Evolutionary conservation across 805 yeast genomes (phyloP).

Genomic region (Starmerella cellae): DNA sequence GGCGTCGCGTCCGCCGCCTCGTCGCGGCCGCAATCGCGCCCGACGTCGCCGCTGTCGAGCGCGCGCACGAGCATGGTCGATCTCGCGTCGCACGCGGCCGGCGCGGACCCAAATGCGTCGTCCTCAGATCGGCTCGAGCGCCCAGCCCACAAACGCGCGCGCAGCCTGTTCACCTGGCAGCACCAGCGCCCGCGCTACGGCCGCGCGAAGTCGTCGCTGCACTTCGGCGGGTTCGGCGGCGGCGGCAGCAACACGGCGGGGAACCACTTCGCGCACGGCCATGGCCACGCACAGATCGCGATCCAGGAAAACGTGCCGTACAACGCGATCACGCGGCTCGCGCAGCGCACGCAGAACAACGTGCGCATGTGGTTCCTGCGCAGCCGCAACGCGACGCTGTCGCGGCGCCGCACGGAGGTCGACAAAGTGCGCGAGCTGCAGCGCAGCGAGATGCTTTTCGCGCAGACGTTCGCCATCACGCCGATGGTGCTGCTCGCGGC

Average conservation of each 20-base stretch:
- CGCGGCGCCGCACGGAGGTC: constrained; percentile 27
- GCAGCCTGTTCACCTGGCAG: constrained; percentile 2
- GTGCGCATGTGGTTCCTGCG: constrained; percentile 16
- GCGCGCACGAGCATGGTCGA: not conserved
- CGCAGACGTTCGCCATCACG: constrained; percentile 48
- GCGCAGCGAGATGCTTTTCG: constrained; percentile 24
- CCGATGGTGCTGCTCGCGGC: constrained; percentile 60
- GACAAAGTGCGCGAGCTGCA: constrained; percentile 19
- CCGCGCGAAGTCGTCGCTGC: constrained; percentile 4
- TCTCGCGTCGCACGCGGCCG: not conserved
- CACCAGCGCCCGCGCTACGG: constrained; percentile 4
- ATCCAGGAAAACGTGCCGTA: constrained; percentile 5
- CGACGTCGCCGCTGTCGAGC: not conserved
- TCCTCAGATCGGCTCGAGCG: constrained; percentile 8
- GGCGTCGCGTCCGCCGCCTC: too few relatives aligned
- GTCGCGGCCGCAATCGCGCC: not conserved
- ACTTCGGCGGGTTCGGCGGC: not conserved
- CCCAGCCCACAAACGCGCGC: constrained; percentile 4
- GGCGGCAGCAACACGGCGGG: not conserved
- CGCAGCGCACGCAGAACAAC: constrained; percentile 18
- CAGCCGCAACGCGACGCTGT: constrained; percentile 1
- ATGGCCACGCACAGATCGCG: not conserved
- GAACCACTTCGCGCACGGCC: not conserved
- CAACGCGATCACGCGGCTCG: constrained; percentile 12
- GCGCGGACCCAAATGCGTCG: too few relatives aligned